Percentiles rank a stretch among this genome's conserved stretches.
phyloP scores from a whole-genome alignment of 768 basidiomycete species.

The Termitomyces sp. region DNA sequence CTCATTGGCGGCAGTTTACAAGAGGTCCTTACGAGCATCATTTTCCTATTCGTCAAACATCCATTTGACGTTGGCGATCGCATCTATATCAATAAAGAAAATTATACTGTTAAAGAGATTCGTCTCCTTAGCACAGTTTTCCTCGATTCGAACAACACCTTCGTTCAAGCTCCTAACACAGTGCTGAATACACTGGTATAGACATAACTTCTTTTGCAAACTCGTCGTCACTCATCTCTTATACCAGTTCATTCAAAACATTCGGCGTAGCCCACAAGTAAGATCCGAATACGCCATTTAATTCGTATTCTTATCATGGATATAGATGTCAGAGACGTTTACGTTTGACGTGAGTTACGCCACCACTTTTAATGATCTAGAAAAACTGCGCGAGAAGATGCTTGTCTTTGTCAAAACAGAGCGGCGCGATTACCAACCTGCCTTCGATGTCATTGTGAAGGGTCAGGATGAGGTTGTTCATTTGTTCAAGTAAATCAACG shows the following conservation, averaged over 20 bases:
- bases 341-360: conserved; percentile 75
- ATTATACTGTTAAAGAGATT: conserved; percentile 86
- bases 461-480: conserved; percentile 31
- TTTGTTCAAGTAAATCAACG: neutral
- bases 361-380: conserved; percentile 80
- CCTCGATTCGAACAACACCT: conserved; percentile 52
- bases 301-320: neutral
- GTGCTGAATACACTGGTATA: conserved; percentile 51
- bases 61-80: conserved; percentile 82
- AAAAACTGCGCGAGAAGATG: conserved; percentile 75
- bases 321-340: conserved; percentile 74
- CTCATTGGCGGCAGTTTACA: conserved; percentile 78
- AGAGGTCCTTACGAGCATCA: conserved; percentile 81
- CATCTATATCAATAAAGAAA: conserved; percentile 46
- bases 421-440: conserved; percentile 69
- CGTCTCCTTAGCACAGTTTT: conserved; percentile 76
- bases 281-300: conserved; percentile 8
- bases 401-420: conserved; percentile 68
- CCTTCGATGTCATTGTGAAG: conserved; percentile 69
- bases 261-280: conserved; percentile 68
- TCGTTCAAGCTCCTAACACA: conserved; percentile 72
- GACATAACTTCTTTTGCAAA: neutral
- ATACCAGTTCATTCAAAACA: conserved; percentile 62
- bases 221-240: neutral
- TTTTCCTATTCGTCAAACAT: conserved; percentile 89